Conservation (phyloP, 2,329 filamentous ascomycete species). For the Phoma sp. region DNA sequence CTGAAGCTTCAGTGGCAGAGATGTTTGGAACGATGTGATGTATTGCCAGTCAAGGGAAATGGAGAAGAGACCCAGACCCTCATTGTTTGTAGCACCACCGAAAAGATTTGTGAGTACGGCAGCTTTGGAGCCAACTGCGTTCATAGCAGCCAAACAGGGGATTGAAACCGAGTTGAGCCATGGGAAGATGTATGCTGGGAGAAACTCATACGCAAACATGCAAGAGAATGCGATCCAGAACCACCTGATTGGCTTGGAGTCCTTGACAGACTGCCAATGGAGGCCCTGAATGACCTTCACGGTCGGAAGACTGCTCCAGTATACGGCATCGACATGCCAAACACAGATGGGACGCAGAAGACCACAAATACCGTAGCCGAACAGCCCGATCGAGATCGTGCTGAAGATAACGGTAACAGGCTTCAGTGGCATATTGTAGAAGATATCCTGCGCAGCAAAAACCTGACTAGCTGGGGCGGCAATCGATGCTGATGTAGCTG, state of each 20-base stretch:
- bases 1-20: constrained; percentile 22
- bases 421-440: constrained; percentile 18
- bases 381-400: constrained; percentile 23
- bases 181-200: constrained; percentile 25
- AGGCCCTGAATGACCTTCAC: constrained; percentile 25
- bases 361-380: constrained; percentile 23
- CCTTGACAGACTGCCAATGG: constrained; percentile 22
- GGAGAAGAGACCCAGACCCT: constrained; percentile 18
- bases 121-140: constrained; percentile 21
- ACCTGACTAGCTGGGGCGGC: constrained; percentile 23
- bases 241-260: constrained; percentile 23
- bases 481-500: constrained; percentile 23
- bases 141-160: constrained; percentile 22
- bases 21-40: constrained; percentile 24
- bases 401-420: constrained; percentile 22
- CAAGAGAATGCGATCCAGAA: constrained; percentile 25
- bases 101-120: constrained; percentile 21
- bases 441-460: constrained; percentile 22
- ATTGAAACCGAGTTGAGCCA: constrained; percentile 25
- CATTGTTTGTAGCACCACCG: constrained; percentile 22
- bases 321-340: constrained; percentile 25
- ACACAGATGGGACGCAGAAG: constrained; percentile 23
- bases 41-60: constrained; percentile 27
- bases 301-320: constrained; percentile 24
- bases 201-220: constrained; percentile 25